Base-by-base conservation (phyloP, 1,284 basidiomycete species). In the Puccinia brachypodii region DNA sequence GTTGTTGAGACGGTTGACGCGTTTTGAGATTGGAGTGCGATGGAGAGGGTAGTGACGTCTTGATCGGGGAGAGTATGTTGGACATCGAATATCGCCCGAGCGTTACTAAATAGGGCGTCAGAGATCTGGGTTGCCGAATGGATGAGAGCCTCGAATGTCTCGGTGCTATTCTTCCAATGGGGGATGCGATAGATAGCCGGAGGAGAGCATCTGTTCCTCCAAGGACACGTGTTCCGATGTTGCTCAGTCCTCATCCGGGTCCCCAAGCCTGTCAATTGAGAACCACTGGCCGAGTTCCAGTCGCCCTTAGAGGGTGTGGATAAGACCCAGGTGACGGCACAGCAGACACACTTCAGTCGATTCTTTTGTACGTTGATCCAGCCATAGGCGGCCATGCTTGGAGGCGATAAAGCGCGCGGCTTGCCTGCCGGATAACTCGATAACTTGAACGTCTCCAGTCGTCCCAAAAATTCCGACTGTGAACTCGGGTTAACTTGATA, bases 161-260 rank as follows among this genome's bases (percentile, higher is more conserved):
- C 53, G 22, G n/a, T 28, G 31, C 62, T 69, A 42, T 25, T 78
- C 22, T 69, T 68, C 40, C 19, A 69, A 50, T 25, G 64, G 14
- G 75, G 75, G 38, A 31, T 44, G 22, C 8, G 44, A 53, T 80
- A 80, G 56, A 80, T 42, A 7, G 36, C 19, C 11, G 47, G 44
- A n/a, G 31, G 66, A 60, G 50, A 80, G 42, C 53, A 22, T 8
- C 66, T 44, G 3, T 11, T 72, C 38, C 68, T 71, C 77, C 77
- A 80, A 25, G 77, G 77, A 72, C 77, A 80, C n/a, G 77, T 44
- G 38, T 19, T 58, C 28, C 66, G 50, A 72, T 80, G 77, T 53
- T 71, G 62, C 8, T 80, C 56, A 16, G 58, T 50, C 38, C 66
- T 71, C 68, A 72, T 72, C 31, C 42, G 28, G 9, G 25, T 72